phyloP scores from a whole-genome alignment of 1,139 yeast species.

The Candida neerlandica region DNA sequence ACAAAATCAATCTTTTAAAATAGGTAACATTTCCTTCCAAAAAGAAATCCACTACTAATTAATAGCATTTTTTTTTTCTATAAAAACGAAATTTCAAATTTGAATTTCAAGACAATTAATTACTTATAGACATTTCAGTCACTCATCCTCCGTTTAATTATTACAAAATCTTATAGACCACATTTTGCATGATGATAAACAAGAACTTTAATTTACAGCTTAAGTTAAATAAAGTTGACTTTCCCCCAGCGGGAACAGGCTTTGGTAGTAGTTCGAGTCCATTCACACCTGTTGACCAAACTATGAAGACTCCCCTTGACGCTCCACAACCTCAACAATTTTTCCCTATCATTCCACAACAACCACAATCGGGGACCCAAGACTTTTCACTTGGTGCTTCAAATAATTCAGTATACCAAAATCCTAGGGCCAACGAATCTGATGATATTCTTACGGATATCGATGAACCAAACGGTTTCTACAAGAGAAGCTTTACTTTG shows the following conservation, averaged over 20 bases:
- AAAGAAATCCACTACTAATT: too few relatives aligned
- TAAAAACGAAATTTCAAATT: too few relatives aligned
- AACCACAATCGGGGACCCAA: conserved; percentile 3
- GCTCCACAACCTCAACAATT: conserved; percentile 23
- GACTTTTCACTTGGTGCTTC: conserved; percentile 15
- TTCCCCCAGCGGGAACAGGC: conserved; percentile 28
- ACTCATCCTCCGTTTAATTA: neutral
- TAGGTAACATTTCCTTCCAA: too few relatives aligned
- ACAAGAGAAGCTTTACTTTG: conserved; percentile 35
- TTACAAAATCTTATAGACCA: neutral
- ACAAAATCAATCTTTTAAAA: too few relatives aligned
- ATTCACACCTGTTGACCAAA: conserved; percentile 51
- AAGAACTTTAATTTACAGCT: conserved; percentile 27
- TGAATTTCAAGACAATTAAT: neutral
- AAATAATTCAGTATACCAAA: conserved; percentile 20
- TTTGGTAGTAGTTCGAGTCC: conserved; percentile 27
- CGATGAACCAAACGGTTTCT: conserved; percentile 31
- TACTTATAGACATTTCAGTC: neutral
- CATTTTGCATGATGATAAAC: conserved; percentile 22
- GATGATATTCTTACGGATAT: conserved; percentile 48
- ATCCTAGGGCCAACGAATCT: conserved; percentile 40
- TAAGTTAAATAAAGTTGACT: conserved; percentile 25
- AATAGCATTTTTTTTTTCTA: neutral
- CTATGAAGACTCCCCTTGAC: conserved; percentile 45
- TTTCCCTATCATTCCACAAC: conserved; percentile 6